Evolutionary conservation across 164 flowering plant genomes (phyloP).

Genomic region (Warburgia ugandensis): DNA sequence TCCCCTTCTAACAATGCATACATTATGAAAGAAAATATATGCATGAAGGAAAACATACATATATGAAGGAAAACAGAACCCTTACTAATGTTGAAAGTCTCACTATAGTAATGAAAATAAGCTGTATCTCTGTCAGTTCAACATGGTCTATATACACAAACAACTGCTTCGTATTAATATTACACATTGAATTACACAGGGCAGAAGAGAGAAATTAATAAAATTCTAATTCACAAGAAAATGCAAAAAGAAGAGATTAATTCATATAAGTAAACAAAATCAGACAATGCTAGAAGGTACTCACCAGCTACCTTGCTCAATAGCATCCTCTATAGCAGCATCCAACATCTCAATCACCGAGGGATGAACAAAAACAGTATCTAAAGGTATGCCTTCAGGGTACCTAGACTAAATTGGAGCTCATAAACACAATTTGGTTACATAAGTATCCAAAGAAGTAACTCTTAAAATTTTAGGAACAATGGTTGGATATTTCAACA

Average conservation of each 20-base stretch:
- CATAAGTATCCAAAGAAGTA: background rate
- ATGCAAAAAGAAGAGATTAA: background rate
- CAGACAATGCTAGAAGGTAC: slow-evolving; percentile 9
- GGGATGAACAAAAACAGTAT: slow-evolving; percentile 63
- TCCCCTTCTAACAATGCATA: too few relatives aligned
- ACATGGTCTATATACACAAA: too few relatives aligned
- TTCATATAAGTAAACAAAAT: background rate
- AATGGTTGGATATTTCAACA: background rate
- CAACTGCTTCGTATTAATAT: too few relatives aligned
- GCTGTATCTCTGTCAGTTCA: too few relatives aligned
- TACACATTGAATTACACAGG: too few relatives aligned
- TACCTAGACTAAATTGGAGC: slow-evolving; percentile 78
- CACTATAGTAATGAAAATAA: too few relatives aligned
- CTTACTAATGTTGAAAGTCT: too few relatives aligned
- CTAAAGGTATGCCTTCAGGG: slow-evolving; percentile 83
- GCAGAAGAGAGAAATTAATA: too few relatives aligned
- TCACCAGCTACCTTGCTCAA: slow-evolving; percentile 84
- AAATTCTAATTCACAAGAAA: background rate
- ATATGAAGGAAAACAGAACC: too few relatives aligned
- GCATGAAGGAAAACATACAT: too few relatives aligned
- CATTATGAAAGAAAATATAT: too few relatives aligned
- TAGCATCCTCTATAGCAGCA: slow-evolving; percentile 76
- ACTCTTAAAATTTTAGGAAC: background rate
- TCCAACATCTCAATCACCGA: slow-evolving; percentile 89
- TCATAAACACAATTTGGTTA: slow-evolving; percentile 12